A percentile compares a stretch with the other conserved stretches of the same genome.
phyloP scores from a whole-genome alignment of 192 early-diverging fungal species.

The Backusella psychrophila region DNA sequence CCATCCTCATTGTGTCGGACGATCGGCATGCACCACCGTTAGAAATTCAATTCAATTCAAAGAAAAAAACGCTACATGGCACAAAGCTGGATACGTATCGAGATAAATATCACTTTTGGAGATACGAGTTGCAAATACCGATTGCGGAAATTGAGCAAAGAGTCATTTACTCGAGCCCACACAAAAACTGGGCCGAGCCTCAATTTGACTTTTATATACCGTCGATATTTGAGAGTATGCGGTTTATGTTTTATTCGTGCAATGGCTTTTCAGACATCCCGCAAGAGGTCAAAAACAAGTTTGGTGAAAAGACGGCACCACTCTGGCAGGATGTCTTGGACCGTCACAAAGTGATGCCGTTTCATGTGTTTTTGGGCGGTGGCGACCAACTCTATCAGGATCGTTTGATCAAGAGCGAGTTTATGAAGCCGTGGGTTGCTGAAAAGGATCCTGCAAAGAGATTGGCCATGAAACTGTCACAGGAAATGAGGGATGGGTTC shows the following conservation, averaged over 20 bases:
- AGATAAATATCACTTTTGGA: constrained; percentile 59
- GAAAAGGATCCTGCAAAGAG: constrained; percentile 28
- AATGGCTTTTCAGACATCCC: constrained; percentile 65
- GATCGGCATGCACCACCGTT: constrained; percentile 27
- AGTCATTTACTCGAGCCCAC: constrained; percentile 24
- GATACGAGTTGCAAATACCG: constrained; percentile 55
- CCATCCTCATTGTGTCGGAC: constrained; percentile 40
- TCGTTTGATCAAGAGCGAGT: constrained; percentile 46
- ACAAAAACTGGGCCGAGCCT: constrained; percentile 35
- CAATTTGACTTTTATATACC: constrained; percentile 45
- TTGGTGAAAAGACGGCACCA: constrained; percentile 43
- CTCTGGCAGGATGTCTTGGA: constrained; percentile 67
- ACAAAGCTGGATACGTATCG: constrained; percentile 49
- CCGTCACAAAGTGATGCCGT: constrained; percentile 55
- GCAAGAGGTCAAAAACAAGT: constrained; percentile 38
- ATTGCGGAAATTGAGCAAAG: constrained; percentile 42
- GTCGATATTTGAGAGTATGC: constrained; percentile 49
- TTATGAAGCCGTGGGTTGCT: constrained; percentile 59
- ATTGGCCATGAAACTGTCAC: constrained; percentile 15
- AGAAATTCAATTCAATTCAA: constrained; percentile 11
- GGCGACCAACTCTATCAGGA: constrained; percentile 75
- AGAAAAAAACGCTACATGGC: neutral
- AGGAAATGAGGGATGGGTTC: constrained; percentile 23
- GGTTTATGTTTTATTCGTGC: constrained; percentile 68
- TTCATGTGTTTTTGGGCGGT: constrained; percentile 71